Evolutionary conservation across 2,329 filamentous ascomycete genomes (phyloP), one percentile per base, ranked within the genome.

Genomic region (Alternaria atra): DNA sequence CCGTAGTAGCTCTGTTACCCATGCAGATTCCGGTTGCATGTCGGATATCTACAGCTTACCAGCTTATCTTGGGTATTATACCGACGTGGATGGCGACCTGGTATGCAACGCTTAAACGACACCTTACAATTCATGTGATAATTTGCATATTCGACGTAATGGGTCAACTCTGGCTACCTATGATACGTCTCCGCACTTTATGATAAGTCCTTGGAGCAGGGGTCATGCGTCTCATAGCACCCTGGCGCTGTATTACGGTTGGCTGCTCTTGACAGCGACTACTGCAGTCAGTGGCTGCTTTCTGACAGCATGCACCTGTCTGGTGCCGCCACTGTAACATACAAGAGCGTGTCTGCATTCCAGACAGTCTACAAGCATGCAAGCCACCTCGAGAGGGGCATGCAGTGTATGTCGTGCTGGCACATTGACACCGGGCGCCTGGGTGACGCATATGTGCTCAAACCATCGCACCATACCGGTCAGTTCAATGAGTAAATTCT

Each of bases 391-490:
- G 54, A 52, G 34, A 37, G 20, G 35, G 48, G 7, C 5, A 43
- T 23, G 52, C 20, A 27, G 39, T 52, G 42, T 53, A 54, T 8
- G 60, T 57, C 39, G 55, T 44, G 67, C 65, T 51, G 32, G 64
- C 63, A 72, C 63, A 58, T 67, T 63, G 29, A 35, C 55, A 67
- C 47, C 63, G 43, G 60, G 59, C 58, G 59, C 61, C 64, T 52
- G 61, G 17, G 58, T 69, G 44, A 56, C 58, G 39, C 57, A 46
- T 52, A 42, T 17, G 50, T 39, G 27, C n/a, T 37, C 7, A 35
- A 32, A 27, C 17, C n/a, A 42, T 25, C 13, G 42, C 46, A 50
- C 37, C 23, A 44, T 30, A 40, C 54, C 32, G 43, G 25, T 57
- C 51, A 48, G 15, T 20, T 30, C 39, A 6, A 39, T 48, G 37